Conservation (phyloP, 1,284 basidiomycete species). For the Puccinia sorghi region DNA sequence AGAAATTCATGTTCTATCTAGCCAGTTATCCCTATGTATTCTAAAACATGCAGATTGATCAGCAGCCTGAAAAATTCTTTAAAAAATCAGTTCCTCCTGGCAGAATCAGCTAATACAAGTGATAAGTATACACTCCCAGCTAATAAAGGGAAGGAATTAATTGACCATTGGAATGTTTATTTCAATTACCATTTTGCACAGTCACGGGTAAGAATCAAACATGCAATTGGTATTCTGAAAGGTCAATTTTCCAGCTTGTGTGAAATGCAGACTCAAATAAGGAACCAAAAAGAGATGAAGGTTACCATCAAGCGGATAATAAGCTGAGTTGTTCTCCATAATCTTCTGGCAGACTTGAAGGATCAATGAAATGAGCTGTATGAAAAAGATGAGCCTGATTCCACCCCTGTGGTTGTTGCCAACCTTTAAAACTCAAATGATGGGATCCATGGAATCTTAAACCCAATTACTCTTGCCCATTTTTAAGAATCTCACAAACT, state of each 20-base stretch:
- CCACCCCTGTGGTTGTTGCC: too few species aligned
- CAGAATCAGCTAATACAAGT: conserved; percentile 8
- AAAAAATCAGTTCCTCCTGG: conserved; percentile 11
- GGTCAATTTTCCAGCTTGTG: conserved; percentile 8
- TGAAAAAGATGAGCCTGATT: background rate
- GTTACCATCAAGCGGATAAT: conserved; percentile 12
- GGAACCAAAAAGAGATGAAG: background rate
- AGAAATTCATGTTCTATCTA: too few species aligned
- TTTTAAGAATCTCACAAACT: too few species aligned
- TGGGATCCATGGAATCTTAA: too few species aligned
- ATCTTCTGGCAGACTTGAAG: conserved; percentile 3
- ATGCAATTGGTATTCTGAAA: conserved; percentile 22
- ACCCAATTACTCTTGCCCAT: too few species aligned
- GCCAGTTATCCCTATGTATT: too few species aligned
- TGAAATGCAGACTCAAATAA: background rate
- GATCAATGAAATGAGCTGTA: conserved; percentile 2
- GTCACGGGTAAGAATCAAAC: conserved; percentile 4
- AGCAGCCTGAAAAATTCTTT: too few species aligned
- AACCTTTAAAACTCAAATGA: too few species aligned
- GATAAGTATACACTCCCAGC: conserved; percentile 1
- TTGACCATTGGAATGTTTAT: background rate
- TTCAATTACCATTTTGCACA: conserved; percentile 15
- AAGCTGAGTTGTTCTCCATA: conserved; percentile 1
- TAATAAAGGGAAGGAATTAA: background rate
- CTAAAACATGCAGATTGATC: too few species aligned